Evolutionary conservation across 257 asterid genomes (phyloP), one percentile per base, ranked within the genome.

Genomic region (Petunia secreta): DNA sequence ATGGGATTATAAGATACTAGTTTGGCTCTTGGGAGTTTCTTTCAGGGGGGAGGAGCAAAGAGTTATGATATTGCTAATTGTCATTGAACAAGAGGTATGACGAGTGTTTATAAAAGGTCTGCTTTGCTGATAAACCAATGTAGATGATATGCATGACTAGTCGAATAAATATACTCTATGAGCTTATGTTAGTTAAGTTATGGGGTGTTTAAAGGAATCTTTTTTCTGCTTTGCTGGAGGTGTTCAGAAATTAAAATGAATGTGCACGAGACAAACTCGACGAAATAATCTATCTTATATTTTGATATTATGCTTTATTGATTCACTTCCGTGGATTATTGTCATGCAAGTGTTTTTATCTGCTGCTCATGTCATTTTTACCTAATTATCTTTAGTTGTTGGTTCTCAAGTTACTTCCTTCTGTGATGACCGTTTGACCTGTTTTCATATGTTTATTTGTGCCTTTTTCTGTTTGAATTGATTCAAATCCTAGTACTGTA

Each of bases 371-470:
- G 41, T 25, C 25, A 25, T 41, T 67, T 37, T 67, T 3, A 43
- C 54, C 39, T 8, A 67, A 4, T 67, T 68, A 68, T 68, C 58
- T 68, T 44, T 44, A 6, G 7, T 57, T 68, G 57, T 8, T 68
- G 75, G 37, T 68, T 68, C 15, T 68, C 57, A 5, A 2, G 55
- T 16, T 40, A 44, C 75, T 44, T 44, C 54, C 75, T 16, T 43
- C 5, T 39, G 2, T 43, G 57, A 16, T 44, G 36, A 40, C 10
- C 44, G 76, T 68, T 44, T 44, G 2, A 68, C 40, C 1, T 68
- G 40, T 68, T 68, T 66, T 43, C 2, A 6, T 52, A 46, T 68
- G 15, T 13, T 43, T 67, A 68, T 68, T 6, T 68, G 76, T 68
- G 9, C 55, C 76, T 44, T 68, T 8, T 44, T 14, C 40, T 68